Percentiles rank a stretch among this genome's conserved stretches.
Conservation (phyloP, 2,329 filamentous ascomycete genomes). For the Daldinia sp. region DNA sequence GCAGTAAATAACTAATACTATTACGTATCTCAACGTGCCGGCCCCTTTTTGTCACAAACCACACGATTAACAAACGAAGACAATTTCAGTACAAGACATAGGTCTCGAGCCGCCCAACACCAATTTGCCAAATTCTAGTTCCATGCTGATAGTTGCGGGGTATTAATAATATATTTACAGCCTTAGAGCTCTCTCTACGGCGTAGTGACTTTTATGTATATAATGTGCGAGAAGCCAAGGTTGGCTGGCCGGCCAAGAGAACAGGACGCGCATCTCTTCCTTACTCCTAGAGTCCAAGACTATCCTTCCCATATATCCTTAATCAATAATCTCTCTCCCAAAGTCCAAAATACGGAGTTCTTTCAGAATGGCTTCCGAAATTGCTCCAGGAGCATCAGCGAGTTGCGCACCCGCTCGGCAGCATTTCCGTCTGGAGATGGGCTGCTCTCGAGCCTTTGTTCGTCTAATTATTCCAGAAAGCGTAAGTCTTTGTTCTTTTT, state of each 20-base stretch:
- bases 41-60: background rate
- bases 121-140: background rate
- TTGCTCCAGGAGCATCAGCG: conserved; percentile 28
- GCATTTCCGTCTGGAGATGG: conserved; percentile 21
- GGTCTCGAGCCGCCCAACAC: background rate
- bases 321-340: background rate
- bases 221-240: background rate
- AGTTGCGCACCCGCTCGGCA: conserved; percentile 28
- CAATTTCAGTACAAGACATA: background rate
- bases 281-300: background rate
- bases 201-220: background rate
- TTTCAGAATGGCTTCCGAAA: conserved; percentile 11
- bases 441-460: conserved; percentile 9
- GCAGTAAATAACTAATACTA: background rate
- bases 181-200: background rate
- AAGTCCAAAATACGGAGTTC: background rate
- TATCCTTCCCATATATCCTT: background rate
- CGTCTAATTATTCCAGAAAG: conserved; percentile 9
- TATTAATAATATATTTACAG: background rate
- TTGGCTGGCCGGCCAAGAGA: background rate
- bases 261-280: background rate
- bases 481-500: background rate
- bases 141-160: background rate
- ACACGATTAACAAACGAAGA: background rate
- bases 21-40: background rate